Percentiles rank a stretch among this genome's conserved stretches.
Conservation (phyloP, 2,329 filamentous ascomycete genomes). For the Microcyclosporella mali region DNA sequence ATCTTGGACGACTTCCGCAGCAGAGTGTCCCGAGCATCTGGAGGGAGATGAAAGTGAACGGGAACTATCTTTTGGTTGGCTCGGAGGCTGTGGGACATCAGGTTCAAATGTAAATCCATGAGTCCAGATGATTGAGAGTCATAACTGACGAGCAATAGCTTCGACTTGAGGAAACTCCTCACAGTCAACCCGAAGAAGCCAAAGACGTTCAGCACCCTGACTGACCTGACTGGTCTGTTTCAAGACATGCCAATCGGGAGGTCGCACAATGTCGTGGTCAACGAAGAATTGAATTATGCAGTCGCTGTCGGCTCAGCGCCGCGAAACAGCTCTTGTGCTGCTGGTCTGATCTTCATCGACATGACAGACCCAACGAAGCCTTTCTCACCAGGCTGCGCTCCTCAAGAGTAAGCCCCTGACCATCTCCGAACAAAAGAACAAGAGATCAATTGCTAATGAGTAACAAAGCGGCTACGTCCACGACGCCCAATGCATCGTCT, state of each 20-base stretch:
- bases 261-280: constrained; percentile 49
- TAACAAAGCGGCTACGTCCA: neutral
- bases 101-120: constrained; percentile 47
- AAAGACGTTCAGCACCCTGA: constrained; percentile 37
- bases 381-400: constrained; percentile 45
- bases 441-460: too few species aligned
- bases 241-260: constrained; percentile 36
- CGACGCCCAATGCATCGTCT: constrained; percentile 40
- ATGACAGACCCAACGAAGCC: constrained; percentile 47
- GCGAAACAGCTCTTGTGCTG: constrained; percentile 40
- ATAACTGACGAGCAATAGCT: constrained; percentile 25
- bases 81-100: constrained; percentile 46
- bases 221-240: constrained; percentile 29
- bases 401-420: constrained; percentile 32
- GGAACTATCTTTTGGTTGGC: constrained; percentile 41
- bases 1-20: constrained; percentile 50
- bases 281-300: constrained; percentile 45
- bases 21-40: constrained; percentile 44
- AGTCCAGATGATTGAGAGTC: too few species aligned
- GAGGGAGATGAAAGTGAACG: constrained; percentile 48
- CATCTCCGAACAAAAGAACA: too few species aligned
- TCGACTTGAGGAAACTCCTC: constrained; percentile 56
- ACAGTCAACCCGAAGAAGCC: constrained; percentile 41
- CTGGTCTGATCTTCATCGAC: constrained; percentile 52
- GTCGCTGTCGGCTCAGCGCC: constrained; percentile 40